Evolutionary conservation across 371 early-diverging fungal species (phyloP), one percentile per base, ranked within the genome.

Genomic region (Syncephalastrum monosporum): DNA sequence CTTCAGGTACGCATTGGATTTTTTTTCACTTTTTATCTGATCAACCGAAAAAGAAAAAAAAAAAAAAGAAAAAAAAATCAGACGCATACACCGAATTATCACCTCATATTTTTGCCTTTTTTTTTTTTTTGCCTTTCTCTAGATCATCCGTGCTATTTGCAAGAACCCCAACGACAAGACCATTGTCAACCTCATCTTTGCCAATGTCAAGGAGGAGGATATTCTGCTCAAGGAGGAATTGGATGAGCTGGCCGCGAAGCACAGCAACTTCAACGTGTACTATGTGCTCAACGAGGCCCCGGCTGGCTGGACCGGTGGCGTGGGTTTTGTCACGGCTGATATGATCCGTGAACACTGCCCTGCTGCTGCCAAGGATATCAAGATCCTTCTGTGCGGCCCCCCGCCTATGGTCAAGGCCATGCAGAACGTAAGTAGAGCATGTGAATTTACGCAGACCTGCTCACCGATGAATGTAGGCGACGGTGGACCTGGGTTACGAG

Each of bases 371-470:
- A 60, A 77, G 42, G 84, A 91, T 55, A 83, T 89, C 75, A 95
- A 97, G 83, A 65, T 96, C 53, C 80, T 96, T 51, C 69, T 97
- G n/a, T 97, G 98, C 65, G 98, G 98, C 47, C 97, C 97, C 56
- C 89, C 90, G 50, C 95, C 93, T 3, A 96, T 97, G 97, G 75
- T 96, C 61, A 84, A 85, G 59, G 94, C 92, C 56, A 93, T 97
- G 95, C 64, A 80, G 59, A 82, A 74, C 61, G 74, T 70, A 63
- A 53, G 47, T 24, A 16, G 19, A 52, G 17, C 10, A 25, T 42
- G 25, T 44, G 17, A 53, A 43, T 10, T 33, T 4, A 10, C 25
- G 41, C 48, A 24, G 74, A 12, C 8, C 3, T 33, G 10, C 38
- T 33, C 12, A 33, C 10, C 10, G 12, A 10, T 33, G 5, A 10